Conservation (phyloP, 1,284 basidiomycete genomes). For the Chalciporus sp. region DNA sequence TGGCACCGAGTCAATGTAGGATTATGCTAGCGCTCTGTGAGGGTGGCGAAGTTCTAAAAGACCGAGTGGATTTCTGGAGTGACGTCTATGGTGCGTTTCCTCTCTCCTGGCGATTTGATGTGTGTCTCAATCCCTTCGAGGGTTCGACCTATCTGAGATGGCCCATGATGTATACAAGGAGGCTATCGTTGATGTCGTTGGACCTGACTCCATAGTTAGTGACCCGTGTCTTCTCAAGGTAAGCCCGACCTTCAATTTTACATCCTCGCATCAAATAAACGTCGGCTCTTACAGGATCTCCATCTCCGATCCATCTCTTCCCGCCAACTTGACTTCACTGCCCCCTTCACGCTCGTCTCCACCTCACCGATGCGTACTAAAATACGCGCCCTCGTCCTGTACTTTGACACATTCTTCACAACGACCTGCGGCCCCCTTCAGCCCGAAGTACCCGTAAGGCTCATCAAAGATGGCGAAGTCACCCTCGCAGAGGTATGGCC, state of each 20-base stretch:
- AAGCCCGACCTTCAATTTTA: background rate
- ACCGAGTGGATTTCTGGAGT: conserved; percentile 87
- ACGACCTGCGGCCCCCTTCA: conserved; percentile 57
- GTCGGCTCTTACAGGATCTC: conserved; percentile 56
- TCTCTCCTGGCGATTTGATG: background rate
- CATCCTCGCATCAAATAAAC: background rate
- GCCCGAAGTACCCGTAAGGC: conserved; percentile 50
- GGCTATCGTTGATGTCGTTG: conserved; percentile 81
- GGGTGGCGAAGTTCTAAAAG: conserved; percentile 73
- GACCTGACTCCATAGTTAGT: conserved; percentile 70
- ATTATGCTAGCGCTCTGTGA: conserved; percentile 86
- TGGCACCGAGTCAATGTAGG: conserved; percentile 90
- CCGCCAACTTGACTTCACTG: conserved; percentile 78
- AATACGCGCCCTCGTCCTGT: conserved; percentile 84
- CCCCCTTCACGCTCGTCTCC: conserved; percentile 71
- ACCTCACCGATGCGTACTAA: conserved; percentile 61
- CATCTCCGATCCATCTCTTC: conserved; percentile 64
- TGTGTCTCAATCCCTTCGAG: conserved; percentile 38
- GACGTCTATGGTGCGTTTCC: conserved; percentile 78
- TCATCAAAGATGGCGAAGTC: conserved; percentile 58
- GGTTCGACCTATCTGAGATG: conserved; percentile 87
- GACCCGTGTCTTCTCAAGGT: conserved; percentile 73
- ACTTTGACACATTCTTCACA: conserved; percentile 94
- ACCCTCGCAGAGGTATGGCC: conserved; percentile 79
- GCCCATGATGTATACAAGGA: conserved; percentile 70